Conservation (phyloP, 805 yeast species). For the Zygoascus flipseniorum region DNA sequence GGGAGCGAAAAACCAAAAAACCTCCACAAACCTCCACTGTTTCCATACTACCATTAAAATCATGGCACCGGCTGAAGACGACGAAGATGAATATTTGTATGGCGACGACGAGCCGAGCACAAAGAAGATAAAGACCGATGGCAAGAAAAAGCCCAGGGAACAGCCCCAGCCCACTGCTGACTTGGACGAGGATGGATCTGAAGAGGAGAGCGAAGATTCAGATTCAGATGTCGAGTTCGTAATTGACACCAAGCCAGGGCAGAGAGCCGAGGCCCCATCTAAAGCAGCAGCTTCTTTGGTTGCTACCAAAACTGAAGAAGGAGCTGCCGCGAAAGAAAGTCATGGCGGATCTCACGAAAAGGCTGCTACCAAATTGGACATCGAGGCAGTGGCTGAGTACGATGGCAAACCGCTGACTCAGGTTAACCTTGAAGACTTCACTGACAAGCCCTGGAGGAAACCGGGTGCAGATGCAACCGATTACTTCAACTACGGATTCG, state of each 20-base stretch:
- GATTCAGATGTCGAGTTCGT: constrained; percentile 76
- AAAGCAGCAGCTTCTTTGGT: constrained; percentile 13
- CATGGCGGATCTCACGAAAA: constrained; percentile 11
- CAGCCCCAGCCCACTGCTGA: constrained; percentile 12
- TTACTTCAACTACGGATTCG: constrained; percentile 94
- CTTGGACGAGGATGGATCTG: constrained; percentile 36
- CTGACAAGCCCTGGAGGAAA: constrained; percentile 96
- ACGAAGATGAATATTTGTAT: constrained; percentile 62
- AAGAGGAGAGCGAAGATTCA: constrained; percentile 40
- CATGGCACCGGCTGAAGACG: constrained; percentile 33
- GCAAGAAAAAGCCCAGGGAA: not conserved
- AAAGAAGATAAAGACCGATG: not conserved
- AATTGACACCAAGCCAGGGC: constrained; percentile 40
- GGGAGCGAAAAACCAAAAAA: too few relatives aligned
- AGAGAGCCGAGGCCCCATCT: constrained; percentile 23
- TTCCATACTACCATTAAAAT: too few relatives aligned
- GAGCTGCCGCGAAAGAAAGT: constrained; percentile 10
- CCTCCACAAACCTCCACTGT: too few relatives aligned
- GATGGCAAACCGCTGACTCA: constrained; percentile 81
- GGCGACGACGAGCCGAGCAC: constrained; percentile 38
- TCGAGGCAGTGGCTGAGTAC: constrained; percentile 62
- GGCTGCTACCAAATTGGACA: constrained; percentile 36
- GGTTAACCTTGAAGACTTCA: constrained; percentile 67
- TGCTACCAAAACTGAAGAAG: constrained; percentile 17
- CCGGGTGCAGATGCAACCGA: constrained; percentile 95